Percentiles rank a stretch among this genome's conserved stretches.
phyloP scores from a whole-genome alignment of 2,329 filamentous ascomycete species.

The Aspergillus niger region DNA sequence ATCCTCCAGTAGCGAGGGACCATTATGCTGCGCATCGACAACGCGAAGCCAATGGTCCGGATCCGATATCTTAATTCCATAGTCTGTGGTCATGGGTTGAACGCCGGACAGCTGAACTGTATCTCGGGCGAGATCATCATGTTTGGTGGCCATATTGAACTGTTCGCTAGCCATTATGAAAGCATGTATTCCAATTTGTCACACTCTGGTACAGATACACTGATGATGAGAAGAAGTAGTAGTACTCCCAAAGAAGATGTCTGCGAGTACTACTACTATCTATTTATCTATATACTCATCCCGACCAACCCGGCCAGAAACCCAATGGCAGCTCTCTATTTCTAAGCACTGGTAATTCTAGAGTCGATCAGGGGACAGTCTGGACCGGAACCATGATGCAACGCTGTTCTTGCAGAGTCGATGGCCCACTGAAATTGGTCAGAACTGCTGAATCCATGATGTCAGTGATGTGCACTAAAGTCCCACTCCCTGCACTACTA shows the following conservation, averaged over 20 bases:
- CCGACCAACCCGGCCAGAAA: not conserved
- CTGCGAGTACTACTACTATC: not conserved
- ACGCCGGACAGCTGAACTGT: conserved; percentile 55
- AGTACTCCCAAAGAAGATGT: too few species aligned
- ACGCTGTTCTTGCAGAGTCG: not conserved
- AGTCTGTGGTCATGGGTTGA: conserved; percentile 72
- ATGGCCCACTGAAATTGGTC: too few species aligned
- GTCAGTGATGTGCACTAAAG: not conserved
- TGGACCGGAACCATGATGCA: conserved; percentile 1
- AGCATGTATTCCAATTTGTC: not conserved
- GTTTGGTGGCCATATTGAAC: conserved; percentile 49
- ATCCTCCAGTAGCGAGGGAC: conserved; percentile 72
- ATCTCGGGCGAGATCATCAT: conserved; percentile 60
- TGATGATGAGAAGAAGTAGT: not conserved
- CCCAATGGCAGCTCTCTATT: not conserved
- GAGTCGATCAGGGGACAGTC: not conserved
- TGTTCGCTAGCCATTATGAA: not conserved
- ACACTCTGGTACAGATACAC: not conserved
- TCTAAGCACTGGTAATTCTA: not conserved
- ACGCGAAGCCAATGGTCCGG: conserved; percentile 78
- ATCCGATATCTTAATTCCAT: conserved; percentile 70
- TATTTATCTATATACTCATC: not conserved
- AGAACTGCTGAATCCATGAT: not conserved
- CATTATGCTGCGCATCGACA: conserved; percentile 62
- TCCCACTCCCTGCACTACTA: too few species aligned